Evolutionary conservation across 1,284 basidiomycete species (phyloP), one percentile per base, ranked within the genome.

Genomic region (Pisolithus thermaeus): DNA sequence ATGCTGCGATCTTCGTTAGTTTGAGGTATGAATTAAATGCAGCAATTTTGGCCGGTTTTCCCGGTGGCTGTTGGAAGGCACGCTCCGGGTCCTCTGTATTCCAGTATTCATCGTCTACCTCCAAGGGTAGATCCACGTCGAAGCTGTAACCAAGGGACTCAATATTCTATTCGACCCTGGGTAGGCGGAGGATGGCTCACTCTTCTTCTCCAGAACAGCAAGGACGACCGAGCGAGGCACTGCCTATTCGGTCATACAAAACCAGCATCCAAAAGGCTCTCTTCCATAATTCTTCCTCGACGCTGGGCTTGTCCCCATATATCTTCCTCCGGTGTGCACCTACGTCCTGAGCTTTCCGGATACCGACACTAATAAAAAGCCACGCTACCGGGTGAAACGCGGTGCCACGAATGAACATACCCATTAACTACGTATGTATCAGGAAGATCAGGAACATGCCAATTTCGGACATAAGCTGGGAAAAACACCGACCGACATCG

Each of bases 71-170:
- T 46, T 70, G 70, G 63, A 86, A 87, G 22, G 72, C 70, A 42
- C 66, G 54, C 20, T 73, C 63, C 4, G 76, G 73, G 50, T 78
- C 72, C 2, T 76, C 73, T 48, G 71, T 63, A 59, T 82, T 79
- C 90, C 88, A 92, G 60, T 83, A 91, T 56, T 92, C 88, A 61
- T 96, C 93, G 57, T 93, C 87, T 6, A 94, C 84, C 61, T 90
- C 88, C 7, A 89, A 70, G 1, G 90, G 90, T 46, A 87, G 73
- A 37, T 89, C 87, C 23, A 87, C 71, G 64, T 94, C 90, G 63
- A 88, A 85, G 65, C 87, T 88, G 59, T 3, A 51, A 46, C 38
- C 49, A 53, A 53, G 25, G 35, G 30, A 46, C 63, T 18, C n/a
- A 57, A 52, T 39, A 11, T 25, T 39, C 39, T 39, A 11, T 25